phyloP scores from a whole-genome alignment of 1,284 basidiomycete species.

The Crepidotus sp. region DNA sequence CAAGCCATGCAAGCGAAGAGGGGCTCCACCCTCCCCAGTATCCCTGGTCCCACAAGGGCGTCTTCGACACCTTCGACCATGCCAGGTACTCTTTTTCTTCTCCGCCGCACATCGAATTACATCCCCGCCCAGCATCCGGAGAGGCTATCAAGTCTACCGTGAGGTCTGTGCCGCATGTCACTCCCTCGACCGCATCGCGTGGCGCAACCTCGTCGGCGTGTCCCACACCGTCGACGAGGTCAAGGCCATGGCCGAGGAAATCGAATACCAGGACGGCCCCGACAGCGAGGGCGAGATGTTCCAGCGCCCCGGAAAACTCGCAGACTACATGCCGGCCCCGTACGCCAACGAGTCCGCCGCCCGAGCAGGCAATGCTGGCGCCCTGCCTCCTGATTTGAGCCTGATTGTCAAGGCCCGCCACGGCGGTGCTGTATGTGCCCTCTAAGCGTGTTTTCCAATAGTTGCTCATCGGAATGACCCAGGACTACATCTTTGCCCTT shows the following conservation, averaged over 20 bases:
- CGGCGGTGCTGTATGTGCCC: conserved; percentile 73
- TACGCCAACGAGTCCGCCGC: conserved; percentile 99
- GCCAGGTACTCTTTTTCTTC: conserved; percentile 48
- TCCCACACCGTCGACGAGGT: conserved; percentile 93
- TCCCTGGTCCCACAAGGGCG: conserved; percentile 89
- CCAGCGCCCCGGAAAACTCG: conserved; percentile 92
- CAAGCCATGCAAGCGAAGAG: conserved; percentile 86
- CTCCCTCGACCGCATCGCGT: conserved; percentile 97
- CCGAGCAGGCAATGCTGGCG: conserved; percentile 89
- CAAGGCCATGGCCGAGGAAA: conserved; percentile 90
- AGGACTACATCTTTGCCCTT: conserved; percentile 97
- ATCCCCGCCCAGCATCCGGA: conserved; percentile 66
- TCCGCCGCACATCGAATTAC: conserved; percentile 7
- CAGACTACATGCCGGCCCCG: conserved; percentile 93
- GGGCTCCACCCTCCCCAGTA: conserved; percentile 86
- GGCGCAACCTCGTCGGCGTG: conserved; percentile 98
- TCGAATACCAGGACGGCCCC: conserved; percentile 96
- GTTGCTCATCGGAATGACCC: conserved; percentile 8
- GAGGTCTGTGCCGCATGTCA: conserved; percentile 99
- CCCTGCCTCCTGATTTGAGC: conserved; percentile 93
- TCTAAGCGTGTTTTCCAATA: conserved; percentile 1
- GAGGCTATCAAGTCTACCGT: conserved; percentile 98
- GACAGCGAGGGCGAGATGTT: conserved; percentile 97
- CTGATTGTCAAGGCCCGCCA: conserved; percentile 98
- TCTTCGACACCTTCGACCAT: conserved; percentile 92